Base-by-base conservation (phyloP, 768 basidiomycete species). In the Naganishia vishniacii region DNA sequence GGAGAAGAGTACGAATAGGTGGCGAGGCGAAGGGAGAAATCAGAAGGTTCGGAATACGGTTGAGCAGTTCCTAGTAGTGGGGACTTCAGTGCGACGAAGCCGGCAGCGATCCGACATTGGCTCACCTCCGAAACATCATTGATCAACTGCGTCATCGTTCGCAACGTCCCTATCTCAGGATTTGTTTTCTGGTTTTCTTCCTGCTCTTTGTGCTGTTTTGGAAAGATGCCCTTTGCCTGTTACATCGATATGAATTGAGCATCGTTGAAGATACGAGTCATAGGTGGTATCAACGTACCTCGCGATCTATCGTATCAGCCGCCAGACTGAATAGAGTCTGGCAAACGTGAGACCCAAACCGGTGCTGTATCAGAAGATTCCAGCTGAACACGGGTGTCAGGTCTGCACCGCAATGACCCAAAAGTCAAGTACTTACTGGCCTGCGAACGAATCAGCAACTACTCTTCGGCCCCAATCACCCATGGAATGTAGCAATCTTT, bases 301-400 rank as follows among this genome's bases (percentile, higher is more conserved):
- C 80, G 37, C 80, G 72, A 58, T 80, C 78, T 9, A 80, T 68
- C 0, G 80, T 80, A 53, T 75, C 73, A 7, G 78, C 79, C 1
- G 72, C 74, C 9, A 80, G 69, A 6, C 82, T 82, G 68, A 97
- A 82, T 67, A 95, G 78, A 0, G 91, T 97, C 76, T 97, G 91
- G 70, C 88, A 88, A 7, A 95, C 93, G 83, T 97, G 93, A 26
- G 92, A 94, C 16, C 88, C 91, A 80, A 95, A 98, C 29, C 92
- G 84, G 72, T 98, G 88, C 71, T 82, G 65, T 11, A 76, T 65
- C 11, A 78, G 63, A 25, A 67, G 65, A 16, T 37, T 48, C 59
- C 61, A 72, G 51, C 69, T 71, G 9, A 34, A 29, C 11, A 11
- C 13, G 1, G 20, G 26, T 44, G 40, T 26, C 16, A 25, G 44